These are phyloP conservation scores for rapeseed (Brassica napus) DNA, from an alignment of 345 rosid genomes.

Conservation along the genomic window Da-Ae NC_063451.1:47155001-47155500, in stretches of 20 bases:
- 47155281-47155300: slow-evolving; percentile 28
- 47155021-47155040: slow-evolving; percentile 18
- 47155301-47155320: slow-evolving; percentile 10
- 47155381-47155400: slow-evolving; percentile 51
- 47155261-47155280: slow-evolving; percentile 12
- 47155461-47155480: background rate
- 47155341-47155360: background rate
- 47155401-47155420: slow-evolving; percentile 53
- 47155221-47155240: slow-evolving; percentile 25
- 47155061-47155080: slow-evolving; percentile 8
- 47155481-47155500: background rate
- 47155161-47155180: slow-evolving; percentile 39
- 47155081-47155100: background rate
- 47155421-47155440: slow-evolving; percentile 81
- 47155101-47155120: background rate
- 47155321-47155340: background rate
- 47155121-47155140: background rate
- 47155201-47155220: slow-evolving; percentile 34
- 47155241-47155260: slow-evolving; percentile 19
- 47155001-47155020: slow-evolving; percentile 8
- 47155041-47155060: slow-evolving; percentile 26
- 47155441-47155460: slow-evolving; percentile 34
- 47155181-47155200: slow-evolving; percentile 28
- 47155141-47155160: slow-evolving; percentile 3
- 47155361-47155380: slow-evolving; percentile 52